These are phyloP conservation scores for Microdochium trichocladiopsis DNA, from an alignment of 2,329 filamentous ascomycete species.

Conservation along the genomic window DNA sequence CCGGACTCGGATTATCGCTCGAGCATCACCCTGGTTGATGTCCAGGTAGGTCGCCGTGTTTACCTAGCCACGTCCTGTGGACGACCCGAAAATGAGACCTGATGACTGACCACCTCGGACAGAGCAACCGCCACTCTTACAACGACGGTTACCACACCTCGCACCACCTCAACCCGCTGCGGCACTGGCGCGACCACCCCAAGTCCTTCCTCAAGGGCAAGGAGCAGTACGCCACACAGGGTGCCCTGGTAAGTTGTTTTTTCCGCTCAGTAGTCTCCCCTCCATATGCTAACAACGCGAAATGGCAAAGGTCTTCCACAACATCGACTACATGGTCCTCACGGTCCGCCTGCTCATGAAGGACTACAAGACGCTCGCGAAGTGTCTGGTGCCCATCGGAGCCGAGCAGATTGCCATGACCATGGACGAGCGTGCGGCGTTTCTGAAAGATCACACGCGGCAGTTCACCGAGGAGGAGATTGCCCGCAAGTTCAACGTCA, in stretches of 20 bases:
- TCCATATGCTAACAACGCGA: too few relatives aligned
- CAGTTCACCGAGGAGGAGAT: conserved; percentile 62
- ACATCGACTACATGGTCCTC: conserved; percentile 76
- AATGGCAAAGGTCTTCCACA: conserved; percentile 53
- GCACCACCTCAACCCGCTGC: conserved; percentile 69
- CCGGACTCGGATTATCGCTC: conserved; percentile 73
- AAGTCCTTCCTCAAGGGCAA: conserved; percentile 66
- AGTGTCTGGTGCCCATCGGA: conserved; percentile 67
- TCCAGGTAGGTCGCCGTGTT: too few relatives aligned
- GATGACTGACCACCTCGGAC: conserved; percentile 7
- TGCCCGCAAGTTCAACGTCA: conserved; percentile 39
- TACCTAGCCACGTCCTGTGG: too few relatives aligned
- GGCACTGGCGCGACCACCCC: conserved; percentile 79
- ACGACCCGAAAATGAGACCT: not conserved
- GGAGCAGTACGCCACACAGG: conserved; percentile 55
- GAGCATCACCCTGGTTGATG: conserved; percentile 74
- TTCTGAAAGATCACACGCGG: conserved; percentile 59
- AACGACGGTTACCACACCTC: conserved; percentile 81
- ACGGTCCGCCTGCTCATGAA: conserved; percentile 62
- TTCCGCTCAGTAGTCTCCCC: too few relatives aligned
- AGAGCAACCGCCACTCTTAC: conserved; percentile 78
- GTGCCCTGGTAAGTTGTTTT: conserved; percentile 48
- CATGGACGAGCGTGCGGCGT: conserved; percentile 52
- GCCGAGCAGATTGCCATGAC: conserved; percentile 57
- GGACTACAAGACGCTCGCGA: conserved; percentile 64